phyloP scores from a whole-genome alignment of 768 basidiomycete species.

The Coprinellus aureogranulatus region DNA sequence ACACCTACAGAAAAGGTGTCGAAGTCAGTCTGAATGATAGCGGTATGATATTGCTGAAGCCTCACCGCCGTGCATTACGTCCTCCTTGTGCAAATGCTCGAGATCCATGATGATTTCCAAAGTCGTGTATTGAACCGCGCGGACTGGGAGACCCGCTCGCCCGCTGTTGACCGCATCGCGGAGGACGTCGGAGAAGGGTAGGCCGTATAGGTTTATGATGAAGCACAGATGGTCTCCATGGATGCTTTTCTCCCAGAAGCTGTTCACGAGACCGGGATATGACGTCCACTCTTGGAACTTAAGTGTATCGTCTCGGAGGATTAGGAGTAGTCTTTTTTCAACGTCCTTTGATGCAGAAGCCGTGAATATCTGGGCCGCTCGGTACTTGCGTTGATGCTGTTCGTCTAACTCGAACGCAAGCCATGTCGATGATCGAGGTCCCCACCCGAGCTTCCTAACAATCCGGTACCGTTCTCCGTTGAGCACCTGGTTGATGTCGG shows the following conservation, averaged over 20 bases:
- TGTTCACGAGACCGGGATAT: neutral
- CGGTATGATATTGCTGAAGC: neutral
- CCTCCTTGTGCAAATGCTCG: neutral
- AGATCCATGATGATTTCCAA: neutral
- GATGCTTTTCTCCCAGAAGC: neutral
- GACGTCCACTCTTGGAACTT: no score
- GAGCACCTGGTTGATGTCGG: conserved; percentile 14
- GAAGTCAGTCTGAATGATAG: neutral
- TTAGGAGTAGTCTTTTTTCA: conserved; percentile 9
- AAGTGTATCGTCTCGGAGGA: conserved; percentile 11
- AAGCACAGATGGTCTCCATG: neutral
- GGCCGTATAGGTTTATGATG: neutral
- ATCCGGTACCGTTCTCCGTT: conserved; percentile 12
- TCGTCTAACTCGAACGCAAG: conserved; percentile 7
- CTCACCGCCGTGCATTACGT: neutral
- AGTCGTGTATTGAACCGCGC: neutral
- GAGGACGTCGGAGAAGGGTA: neutral
- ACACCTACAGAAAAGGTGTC: neutral
- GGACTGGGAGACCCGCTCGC: neutral
- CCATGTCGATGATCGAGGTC: conserved; percentile 16
- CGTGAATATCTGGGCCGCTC: conserved; percentile 16
- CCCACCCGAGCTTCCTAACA: conserved; percentile 18
- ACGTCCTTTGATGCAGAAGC: conserved; percentile 11
- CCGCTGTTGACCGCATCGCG: neutral
- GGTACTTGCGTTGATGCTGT: conserved; percentile 5